phyloP scores from a whole-genome alignment of 306 rosid species.

The Quercus gilva region DNA sequence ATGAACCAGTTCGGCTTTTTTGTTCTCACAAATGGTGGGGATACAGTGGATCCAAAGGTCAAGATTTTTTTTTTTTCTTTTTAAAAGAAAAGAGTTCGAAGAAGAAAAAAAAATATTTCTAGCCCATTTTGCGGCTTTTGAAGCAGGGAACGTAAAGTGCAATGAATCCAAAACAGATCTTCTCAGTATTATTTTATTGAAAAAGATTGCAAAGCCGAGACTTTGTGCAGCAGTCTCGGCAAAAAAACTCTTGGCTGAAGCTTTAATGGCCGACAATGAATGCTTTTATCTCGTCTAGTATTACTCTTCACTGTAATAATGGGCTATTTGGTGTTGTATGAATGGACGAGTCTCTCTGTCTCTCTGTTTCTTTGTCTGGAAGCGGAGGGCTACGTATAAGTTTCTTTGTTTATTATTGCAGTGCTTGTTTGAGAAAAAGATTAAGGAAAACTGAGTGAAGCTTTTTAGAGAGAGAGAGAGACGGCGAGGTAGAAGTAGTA shows the following conservation, averaged over 20 bases:
- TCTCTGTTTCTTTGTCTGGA: conserved; percentile 7
- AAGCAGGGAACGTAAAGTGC: conserved; percentile 22
- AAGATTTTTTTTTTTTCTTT: conserved; percentile 20
- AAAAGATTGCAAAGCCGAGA: neutral
- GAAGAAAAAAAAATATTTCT: conserved; percentile 22
- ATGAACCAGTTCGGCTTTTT: conserved; percentile 37
- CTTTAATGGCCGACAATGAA: conserved; percentile 79
- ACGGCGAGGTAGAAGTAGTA: neutral
- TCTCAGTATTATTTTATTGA: conserved; percentile 11
- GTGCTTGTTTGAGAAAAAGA: conserved; percentile 1
- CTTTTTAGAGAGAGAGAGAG: neutral
- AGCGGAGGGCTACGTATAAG: neutral
- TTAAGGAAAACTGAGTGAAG: conserved; percentile 21
- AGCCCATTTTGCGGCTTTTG: conserved; percentile 12
- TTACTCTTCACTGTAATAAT: conserved; percentile 16
- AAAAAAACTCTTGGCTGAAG: conserved; percentile 37
- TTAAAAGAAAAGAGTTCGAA: neutral
- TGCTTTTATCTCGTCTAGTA: conserved; percentile 33
- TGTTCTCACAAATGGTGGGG: conserved; percentile 39
- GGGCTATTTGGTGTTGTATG: neutral
- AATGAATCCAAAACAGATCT: conserved; percentile 35
- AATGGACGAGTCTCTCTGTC: conserved; percentile 1
- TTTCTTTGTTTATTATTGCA: conserved; percentile 13
- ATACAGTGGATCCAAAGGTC: conserved; percentile 44
- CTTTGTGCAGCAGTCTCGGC: neutral